Percentiles rank a stretch among this genome's conserved stretches.
Evolutionary conservation across 495 filamentous ascomycete genomes (phyloP).

Genomic region (Xylaria cubensis): DNA sequence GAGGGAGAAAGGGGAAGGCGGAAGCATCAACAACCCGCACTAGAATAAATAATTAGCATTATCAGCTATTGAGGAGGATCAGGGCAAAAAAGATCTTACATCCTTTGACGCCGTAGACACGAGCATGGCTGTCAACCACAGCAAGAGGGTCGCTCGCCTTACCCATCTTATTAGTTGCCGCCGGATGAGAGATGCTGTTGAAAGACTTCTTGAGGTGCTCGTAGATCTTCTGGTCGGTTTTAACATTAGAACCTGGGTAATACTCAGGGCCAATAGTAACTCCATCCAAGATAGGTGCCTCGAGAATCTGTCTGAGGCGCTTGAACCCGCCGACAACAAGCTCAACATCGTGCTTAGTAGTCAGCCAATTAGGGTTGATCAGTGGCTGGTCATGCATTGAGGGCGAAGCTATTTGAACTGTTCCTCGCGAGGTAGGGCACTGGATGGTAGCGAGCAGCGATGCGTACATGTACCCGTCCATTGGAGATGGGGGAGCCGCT

Average conservation of each 20-base stretch:
- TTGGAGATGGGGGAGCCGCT: constrained; percentile 33
- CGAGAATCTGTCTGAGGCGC: constrained; percentile 49
- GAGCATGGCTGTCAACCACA: constrained; percentile 56
- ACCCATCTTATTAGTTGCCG: constrained; percentile 64
- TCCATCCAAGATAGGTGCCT: constrained; percentile 26
- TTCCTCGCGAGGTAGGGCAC: constrained; percentile 60
- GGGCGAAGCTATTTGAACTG: constrained; percentile 54
- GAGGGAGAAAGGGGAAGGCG: constrained; percentile 6
- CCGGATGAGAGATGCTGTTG: constrained; percentile 56
- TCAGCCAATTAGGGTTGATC: constrained; percentile 63
- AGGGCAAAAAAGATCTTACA: constrained; percentile 42
- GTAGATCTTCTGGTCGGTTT: constrained; percentile 60
- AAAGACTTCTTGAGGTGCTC: constrained; percentile 46
- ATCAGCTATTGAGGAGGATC: not conserved
- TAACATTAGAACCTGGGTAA: constrained; percentile 51
- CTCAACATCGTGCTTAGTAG: constrained; percentile 57
- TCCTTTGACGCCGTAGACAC: constrained; percentile 54
- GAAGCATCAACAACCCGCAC: constrained; percentile 9
- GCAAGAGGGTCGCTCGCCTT: constrained; percentile 46
- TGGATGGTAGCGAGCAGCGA: constrained; percentile 49
- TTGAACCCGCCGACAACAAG: constrained; percentile 60
- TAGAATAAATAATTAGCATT: not conserved
- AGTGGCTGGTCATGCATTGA: constrained; percentile 53
- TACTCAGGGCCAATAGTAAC: constrained; percentile 55
- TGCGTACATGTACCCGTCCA: constrained; percentile 54